A percentile compares a stretch with the other conserved stretches of the same genome.
Conservation (phyloP, 2,329 filamentous ascomycete genomes). For the Claviceps africana region DNA sequence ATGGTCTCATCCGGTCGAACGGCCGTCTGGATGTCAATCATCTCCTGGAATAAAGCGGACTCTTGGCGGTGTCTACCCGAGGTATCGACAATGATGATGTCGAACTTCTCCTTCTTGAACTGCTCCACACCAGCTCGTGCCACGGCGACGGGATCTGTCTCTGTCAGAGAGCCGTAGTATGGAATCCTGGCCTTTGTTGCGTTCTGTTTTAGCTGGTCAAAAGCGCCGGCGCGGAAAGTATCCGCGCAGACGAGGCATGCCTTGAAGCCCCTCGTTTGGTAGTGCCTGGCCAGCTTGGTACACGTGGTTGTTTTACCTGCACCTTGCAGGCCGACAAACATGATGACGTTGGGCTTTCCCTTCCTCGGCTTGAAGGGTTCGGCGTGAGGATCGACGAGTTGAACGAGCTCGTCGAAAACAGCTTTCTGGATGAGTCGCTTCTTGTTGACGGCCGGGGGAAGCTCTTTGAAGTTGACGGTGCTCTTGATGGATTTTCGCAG, state of each 20-base stretch:
- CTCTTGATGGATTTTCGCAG: conserved; percentile 86
- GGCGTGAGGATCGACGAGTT: conserved; percentile 87
- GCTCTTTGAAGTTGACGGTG: conserved; percentile 87
- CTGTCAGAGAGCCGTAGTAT: conserved; percentile 91
- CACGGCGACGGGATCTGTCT: conserved; percentile 88
- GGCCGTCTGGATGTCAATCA: conserved; percentile 89
- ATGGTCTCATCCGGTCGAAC: conserved; percentile 92
- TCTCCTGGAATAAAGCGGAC: conserved; percentile 88
- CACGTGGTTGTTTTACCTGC: conserved; percentile 97
- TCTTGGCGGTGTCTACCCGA: conserved; percentile 92
- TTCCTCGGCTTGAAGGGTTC: conserved; percentile 96
- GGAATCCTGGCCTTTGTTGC: conserved; percentile 98
- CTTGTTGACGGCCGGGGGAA: conserved; percentile 88
- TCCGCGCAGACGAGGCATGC: conserved; percentile 92
- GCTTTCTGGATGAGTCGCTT: conserved; percentile 96
- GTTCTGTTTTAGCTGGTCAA: conserved; percentile 97
- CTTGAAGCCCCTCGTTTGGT: conserved; percentile 85
- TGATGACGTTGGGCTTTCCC: conserved; percentile 90
- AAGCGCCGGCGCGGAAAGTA: conserved; percentile 95
- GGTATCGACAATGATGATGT: conserved; percentile 97
- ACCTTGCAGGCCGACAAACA: conserved; percentile 97
- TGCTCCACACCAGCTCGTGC: conserved; percentile 93
- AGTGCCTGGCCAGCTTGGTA: conserved; percentile 91
- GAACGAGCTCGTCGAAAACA: conserved; percentile 92
- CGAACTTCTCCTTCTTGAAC: conserved; percentile 97